Evolutionary conservation across 176 grass and related monocot species (phyloP).

Genomic region (Elymus sibiricus): DNA sequence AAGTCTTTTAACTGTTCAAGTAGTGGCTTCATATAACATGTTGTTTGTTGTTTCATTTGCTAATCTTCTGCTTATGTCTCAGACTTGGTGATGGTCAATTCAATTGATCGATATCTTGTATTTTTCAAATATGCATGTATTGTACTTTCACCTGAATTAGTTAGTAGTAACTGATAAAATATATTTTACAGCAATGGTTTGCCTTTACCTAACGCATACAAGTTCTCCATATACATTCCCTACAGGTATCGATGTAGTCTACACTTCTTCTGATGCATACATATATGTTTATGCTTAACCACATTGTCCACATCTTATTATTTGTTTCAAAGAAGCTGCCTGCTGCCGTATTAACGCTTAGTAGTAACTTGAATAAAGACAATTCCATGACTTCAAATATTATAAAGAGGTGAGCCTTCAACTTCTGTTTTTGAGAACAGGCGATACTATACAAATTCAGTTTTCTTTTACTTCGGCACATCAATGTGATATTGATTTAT

Average conservation of each 20-base stretch:
- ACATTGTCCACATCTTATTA: background rate
- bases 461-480: background rate
- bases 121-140: background rate
- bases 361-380: background rate
- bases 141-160: too few species aligned
- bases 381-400: background rate
- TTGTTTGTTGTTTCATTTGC: background rate
- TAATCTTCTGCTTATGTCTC: background rate
- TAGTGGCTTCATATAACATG: conserved; percentile 4
- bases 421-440: background rate
- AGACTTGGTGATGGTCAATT: background rate
- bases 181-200: too few species aligned
- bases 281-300: background rate
- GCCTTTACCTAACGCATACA: background rate
- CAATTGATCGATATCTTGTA: background rate
- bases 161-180: too few species aligned
- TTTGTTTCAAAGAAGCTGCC: background rate
- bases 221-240: background rate
- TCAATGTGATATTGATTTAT: background rate
- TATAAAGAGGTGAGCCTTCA: background rate
- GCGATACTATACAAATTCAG: background rate
- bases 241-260: background rate
- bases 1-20: background rate
- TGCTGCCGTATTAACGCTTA: background rate
- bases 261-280: background rate